Percentiles rank a stretch among this genome's conserved stretches.
Conservation (phyloP, 2,329 filamentous ascomycete species). For the Colletotrichum neosansevieriae region DNA sequence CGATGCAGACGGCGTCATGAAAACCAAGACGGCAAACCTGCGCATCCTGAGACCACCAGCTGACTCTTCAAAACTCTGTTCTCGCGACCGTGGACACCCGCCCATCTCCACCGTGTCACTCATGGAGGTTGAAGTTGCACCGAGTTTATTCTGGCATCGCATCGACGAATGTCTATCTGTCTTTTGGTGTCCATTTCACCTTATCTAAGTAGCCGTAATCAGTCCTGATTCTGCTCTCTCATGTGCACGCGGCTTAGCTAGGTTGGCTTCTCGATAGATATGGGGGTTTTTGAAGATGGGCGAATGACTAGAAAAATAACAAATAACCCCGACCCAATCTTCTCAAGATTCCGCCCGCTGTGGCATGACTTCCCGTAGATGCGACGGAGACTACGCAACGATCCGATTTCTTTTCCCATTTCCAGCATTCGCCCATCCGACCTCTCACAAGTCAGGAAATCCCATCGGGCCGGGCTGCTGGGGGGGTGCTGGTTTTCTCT, state of each 20-base stretch:
- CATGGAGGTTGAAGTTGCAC: too few species aligned
- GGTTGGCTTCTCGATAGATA: neutral
- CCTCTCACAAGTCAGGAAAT: conserved; percentile 7
- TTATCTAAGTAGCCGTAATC: neutral
- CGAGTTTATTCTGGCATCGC: too few species aligned
- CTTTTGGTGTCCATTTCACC: too few species aligned
- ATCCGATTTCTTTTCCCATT: conserved; percentile 2
- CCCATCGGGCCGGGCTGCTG: neutral
- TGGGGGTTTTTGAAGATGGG: neutral
- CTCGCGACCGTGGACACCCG: neutral
- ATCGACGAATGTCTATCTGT: too few species aligned
- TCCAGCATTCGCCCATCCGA: conserved; percentile 3
- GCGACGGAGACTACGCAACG: neutral
- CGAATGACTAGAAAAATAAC: conserved; percentile 13
- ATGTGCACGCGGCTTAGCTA: too few species aligned
- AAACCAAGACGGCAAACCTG: conserved; percentile 10
- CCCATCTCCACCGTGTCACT: neutral
- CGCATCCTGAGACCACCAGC: neutral
- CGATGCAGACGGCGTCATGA: conserved; percentile 34
- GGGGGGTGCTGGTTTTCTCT: neutral
- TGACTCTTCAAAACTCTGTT: conserved; percentile 9
- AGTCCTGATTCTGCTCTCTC: too few species aligned
- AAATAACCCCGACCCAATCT: conserved; percentile 5
- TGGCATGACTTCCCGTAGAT: conserved; percentile 1
- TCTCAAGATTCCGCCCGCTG: neutral